Conservation (phyloP, 805 yeast genomes). For the Candida ulmi region DNA sequence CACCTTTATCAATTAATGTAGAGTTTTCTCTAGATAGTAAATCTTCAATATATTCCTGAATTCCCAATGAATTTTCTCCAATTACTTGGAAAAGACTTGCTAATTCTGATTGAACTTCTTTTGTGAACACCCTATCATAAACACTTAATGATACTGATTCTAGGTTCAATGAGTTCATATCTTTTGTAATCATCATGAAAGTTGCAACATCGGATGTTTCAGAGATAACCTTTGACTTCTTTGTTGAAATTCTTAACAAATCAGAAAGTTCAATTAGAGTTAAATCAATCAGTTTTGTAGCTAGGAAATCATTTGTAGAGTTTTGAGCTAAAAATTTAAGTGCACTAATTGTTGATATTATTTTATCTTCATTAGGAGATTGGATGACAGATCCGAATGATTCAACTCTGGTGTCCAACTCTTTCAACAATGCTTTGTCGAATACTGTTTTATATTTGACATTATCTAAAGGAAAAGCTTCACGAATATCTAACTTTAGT, state of each 20-base stretch:
- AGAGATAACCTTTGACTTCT: slow-evolving; percentile 7
- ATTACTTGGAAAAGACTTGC: slow-evolving; percentile 14
- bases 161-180: slow-evolving; percentile 2
- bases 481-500: slow-evolving; percentile 7
- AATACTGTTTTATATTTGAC: slow-evolving; percentile 7
- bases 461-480: slow-evolving; percentile 8
- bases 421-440: slow-evolving; percentile 9
- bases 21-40: slow-evolving; percentile 16
- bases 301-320: slow-evolving; percentile 6
- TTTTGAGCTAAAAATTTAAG: slow-evolving; percentile 12
- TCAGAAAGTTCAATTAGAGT: slow-evolving; percentile 19
- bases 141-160: slow-evolving; percentile 9
- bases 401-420: slow-evolving; percentile 14
- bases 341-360: slow-evolving; percentile 14
- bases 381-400: slow-evolving; percentile 16
- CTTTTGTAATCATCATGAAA: slow-evolving; percentile 17
- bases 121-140: slow-evolving; percentile 18
- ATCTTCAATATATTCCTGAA: slow-evolving; percentile 15
- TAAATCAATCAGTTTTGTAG: slow-evolving; percentile 12
- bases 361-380: slow-evolving; percentile 21
- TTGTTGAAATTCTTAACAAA: slow-evolving; percentile 8
- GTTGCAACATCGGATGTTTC: slow-evolving; percentile 7
- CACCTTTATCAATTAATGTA: slow-evolving; percentile 15
- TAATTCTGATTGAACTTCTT: slow-evolving; percentile 16
- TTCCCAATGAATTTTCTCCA: slow-evolving; percentile 13